Evolutionary conservation across 805 yeast genomes (phyloP).

Genomic region (Candida rishiriensis): DNA sequence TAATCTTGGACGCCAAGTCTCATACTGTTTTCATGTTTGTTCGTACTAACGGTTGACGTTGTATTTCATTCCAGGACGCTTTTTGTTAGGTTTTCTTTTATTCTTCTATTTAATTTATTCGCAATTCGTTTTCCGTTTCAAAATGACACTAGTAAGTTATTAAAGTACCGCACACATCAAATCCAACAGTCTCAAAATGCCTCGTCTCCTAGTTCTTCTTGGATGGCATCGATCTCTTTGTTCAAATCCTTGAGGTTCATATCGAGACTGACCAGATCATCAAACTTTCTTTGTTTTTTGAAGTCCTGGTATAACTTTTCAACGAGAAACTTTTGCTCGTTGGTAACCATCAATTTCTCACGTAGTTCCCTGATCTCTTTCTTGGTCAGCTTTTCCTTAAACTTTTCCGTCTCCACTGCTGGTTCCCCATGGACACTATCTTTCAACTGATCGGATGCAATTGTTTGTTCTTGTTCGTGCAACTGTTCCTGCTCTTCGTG

Average conservation of each 20-base stretch:
- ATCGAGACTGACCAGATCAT: slow-evolving; percentile 61
- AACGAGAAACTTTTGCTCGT: slow-evolving; percentile 76
- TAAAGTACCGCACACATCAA: too few relatives aligned
- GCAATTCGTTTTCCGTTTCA: too few relatives aligned
- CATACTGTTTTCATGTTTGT: too few relatives aligned
- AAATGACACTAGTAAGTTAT: too few relatives aligned
- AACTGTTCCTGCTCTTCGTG: slow-evolving; percentile 9
- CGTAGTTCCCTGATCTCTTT: slow-evolving; percentile 53
- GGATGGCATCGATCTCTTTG: slow-evolving; percentile 42
- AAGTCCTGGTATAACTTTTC: slow-evolving; percentile 58
- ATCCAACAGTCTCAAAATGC: slow-evolving; percentile 18
- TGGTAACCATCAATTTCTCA: slow-evolving; percentile 79
- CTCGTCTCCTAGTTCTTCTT: slow-evolving; percentile 53
- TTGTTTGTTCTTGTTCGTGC: not conserved
- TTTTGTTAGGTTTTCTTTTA: too few relatives aligned
- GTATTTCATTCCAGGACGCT: too few relatives aligned
- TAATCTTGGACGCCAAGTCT: too few relatives aligned
- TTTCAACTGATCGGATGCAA: too few relatives aligned
- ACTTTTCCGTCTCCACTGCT: not conserved
- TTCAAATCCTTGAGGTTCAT: slow-evolving; percentile 55
- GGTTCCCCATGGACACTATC: not conserved
- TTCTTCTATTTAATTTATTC: too few relatives aligned
- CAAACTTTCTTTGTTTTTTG: slow-evolving; percentile 67
- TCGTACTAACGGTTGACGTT: too few relatives aligned
- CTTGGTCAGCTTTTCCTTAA: slow-evolving; percentile 36